Conservation (phyloP, 225 moss, liverwort and hornwort species). For the Neckera pumila region DNA sequence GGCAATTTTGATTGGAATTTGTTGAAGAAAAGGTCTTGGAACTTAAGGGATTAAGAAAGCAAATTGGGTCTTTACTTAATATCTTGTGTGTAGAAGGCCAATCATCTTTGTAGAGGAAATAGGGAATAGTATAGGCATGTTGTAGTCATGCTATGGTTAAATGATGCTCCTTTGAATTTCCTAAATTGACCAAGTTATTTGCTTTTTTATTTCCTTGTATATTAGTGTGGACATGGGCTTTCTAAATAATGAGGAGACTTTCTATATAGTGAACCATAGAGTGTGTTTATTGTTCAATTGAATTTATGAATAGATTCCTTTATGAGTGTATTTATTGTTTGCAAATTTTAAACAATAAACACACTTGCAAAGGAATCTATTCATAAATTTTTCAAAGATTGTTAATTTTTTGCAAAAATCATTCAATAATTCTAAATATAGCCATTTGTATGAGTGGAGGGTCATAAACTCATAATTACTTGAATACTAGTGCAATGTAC, state of each 20-base stretch:
- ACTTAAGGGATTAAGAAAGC: rapidly evolving
- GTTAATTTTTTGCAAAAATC: not conserved
- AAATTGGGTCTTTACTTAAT: rapidly evolving
- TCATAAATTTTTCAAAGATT: not conserved
- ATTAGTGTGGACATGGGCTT: too few species aligned
- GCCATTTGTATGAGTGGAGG: not conserved
- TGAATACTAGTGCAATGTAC: not conserved
- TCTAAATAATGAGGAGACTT: not conserved
- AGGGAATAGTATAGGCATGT: not conserved
- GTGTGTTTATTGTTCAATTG: too few species aligned
- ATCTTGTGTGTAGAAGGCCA: rapidly evolving
- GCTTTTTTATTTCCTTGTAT: not conserved
- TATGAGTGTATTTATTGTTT: too few species aligned
- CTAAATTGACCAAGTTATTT: not conserved
- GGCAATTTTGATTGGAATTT: too few species aligned
- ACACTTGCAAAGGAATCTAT: not conserved
- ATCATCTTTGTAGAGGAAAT: not conserved
- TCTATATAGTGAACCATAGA: too few species aligned
- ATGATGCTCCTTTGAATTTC: not conserved
- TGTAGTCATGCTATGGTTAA: not conserved
- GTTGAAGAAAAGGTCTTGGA: too few species aligned
- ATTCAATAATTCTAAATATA: not conserved
- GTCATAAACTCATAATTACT: not conserved
- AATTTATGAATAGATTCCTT: too few species aligned
- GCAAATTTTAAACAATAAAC: not conserved